phyloP scores from a whole-genome alignment of 192 early-diverging fungal species.

The Coemansia javaensis region DNA sequence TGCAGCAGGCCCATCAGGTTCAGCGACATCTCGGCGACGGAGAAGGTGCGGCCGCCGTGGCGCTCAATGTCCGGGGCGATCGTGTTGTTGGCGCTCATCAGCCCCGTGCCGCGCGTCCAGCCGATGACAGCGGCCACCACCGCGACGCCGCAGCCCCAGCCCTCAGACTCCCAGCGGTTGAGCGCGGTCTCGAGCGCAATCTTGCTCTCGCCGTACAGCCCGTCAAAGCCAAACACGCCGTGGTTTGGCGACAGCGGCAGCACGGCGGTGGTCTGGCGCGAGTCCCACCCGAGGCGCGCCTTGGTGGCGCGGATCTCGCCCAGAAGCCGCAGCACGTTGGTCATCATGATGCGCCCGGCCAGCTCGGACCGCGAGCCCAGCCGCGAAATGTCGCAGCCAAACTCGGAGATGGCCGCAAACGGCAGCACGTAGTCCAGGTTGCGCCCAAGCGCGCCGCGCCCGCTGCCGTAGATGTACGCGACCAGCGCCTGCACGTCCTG shows the following conservation, averaged over 20 bases:
- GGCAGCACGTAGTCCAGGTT: constrained; percentile 92
- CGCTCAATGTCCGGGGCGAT: constrained; percentile 78
- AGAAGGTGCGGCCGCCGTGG: constrained; percentile 86
- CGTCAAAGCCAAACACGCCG: constrained; percentile 88
- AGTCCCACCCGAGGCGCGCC: constrained; percentile 59
- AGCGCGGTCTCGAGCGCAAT: constrained; percentile 87
- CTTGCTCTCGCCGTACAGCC: constrained; percentile 93
- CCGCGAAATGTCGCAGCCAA: constrained; percentile 74
- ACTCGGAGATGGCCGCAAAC: constrained; percentile 86
- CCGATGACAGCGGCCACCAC: constrained; percentile 92
- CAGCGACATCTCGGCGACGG: constrained; percentile 88
- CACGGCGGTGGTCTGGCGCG: constrained; percentile 80
- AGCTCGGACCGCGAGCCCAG: constrained; percentile 83
- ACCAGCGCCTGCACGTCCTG: constrained; percentile 72
- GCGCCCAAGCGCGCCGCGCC: constrained; percentile 59
- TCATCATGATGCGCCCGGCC: constrained; percentile 88
- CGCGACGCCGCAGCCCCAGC: constrained; percentile 76
- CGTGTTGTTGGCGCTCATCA: constrained; percentile 89
- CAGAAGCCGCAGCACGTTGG: constrained; percentile 82
- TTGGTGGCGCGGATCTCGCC: constrained; percentile 82
- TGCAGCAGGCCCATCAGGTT: constrained; percentile 88
- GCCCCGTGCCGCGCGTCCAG: constrained; percentile 94
- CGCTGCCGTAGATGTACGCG: constrained; percentile 64
- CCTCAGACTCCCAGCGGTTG: constrained; percentile 85
- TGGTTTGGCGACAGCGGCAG: constrained; percentile 95